phyloP scores from a whole-genome alignment of 495 filamentous ascomycete species.

The Corynascus novoguineensis region DNA sequence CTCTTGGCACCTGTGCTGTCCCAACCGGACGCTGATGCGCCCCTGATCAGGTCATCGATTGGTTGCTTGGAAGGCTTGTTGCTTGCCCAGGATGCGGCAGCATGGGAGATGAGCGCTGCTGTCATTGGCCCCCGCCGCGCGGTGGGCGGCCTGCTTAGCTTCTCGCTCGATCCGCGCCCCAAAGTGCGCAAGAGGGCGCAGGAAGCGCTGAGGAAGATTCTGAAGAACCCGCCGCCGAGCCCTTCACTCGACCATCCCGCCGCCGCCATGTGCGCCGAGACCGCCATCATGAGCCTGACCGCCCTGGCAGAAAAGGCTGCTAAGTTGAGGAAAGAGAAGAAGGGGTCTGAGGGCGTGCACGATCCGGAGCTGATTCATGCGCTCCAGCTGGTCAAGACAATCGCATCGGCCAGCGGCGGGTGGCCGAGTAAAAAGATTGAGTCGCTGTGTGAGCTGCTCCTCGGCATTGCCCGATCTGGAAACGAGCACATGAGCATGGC shows the following conservation, averaged over 20 bases:
- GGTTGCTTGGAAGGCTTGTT: conserved; percentile 86
- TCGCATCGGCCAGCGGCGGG: conserved; percentile 78
- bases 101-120: conserved; percentile 80
- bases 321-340: conserved; percentile 60
- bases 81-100: conserved; percentile 74
- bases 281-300: conserved; percentile 68
- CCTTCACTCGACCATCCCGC: conserved; percentile 90
- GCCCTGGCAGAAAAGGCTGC: conserved; percentile 58
- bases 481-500: conserved; percentile 94
- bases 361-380: conserved; percentile 86
- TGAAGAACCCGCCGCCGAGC: conserved; percentile 77
- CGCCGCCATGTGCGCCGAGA: conserved; percentile 91
- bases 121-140: conserved; percentile 85
- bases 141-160: conserved; percentile 74
- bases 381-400: conserved; percentile 80
- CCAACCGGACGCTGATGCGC: conserved; percentile 76
- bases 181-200: conserved; percentile 94
- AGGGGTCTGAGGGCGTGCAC: conserved; percentile 53
- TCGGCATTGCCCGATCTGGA: conserved; percentile 77
- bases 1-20: conserved; percentile 78
- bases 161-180: conserved; percentile 82
- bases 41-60: conserved; percentile 80
- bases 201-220: conserved; percentile 76
- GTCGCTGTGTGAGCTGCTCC: conserved; percentile 76
- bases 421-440: conserved; percentile 99